Percentiles rank a stretch among this genome's conserved stretches.
These are phyloP conservation scores for Bruguiera parviflora DNA, from an alignment of 345 rosid genomes.

Conservation along the genomic window DNA sequence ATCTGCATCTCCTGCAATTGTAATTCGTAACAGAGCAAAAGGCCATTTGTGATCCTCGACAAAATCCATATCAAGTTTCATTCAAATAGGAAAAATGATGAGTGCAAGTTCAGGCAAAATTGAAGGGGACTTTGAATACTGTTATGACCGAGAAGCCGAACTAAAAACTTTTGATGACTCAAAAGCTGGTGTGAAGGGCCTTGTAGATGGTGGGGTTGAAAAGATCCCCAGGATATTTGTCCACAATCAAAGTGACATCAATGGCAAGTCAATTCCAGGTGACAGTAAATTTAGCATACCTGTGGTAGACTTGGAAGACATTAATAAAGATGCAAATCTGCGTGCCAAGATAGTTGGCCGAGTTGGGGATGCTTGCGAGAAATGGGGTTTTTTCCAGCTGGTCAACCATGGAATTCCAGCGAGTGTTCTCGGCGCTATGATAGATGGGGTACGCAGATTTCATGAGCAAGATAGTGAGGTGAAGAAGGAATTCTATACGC, in stretches of 20 bases:
- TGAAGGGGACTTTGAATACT: not conserved
- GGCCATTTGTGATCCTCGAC: too few relatives aligned
- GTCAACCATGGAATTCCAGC: constrained; percentile 22
- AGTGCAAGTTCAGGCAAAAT: not conserved
- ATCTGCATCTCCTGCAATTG: too few relatives aligned
- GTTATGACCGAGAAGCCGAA: not conserved
- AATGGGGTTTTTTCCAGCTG: constrained; percentile 16
- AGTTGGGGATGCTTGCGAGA: constrained; percentile 4
- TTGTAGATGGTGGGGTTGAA: constrained; percentile 10
- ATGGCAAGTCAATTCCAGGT: not conserved
- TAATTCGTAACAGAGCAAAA: too few relatives aligned
- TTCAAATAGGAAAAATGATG: not conserved
- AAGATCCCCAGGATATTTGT: constrained; percentile 8
- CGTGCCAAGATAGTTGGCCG: not conserved
- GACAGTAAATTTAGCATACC: not conserved
- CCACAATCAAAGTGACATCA: not conserved
- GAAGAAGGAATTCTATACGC: constrained; percentile 13
- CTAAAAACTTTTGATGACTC: constrained; percentile 16
- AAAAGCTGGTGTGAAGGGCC: constrained; percentile 20
- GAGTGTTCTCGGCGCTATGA: constrained; percentile 8
- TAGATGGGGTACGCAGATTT: constrained; percentile 17
- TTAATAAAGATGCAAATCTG: not conserved
- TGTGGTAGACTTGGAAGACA: not conserved
- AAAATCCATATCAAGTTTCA: too few relatives aligned
- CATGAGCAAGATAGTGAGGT: constrained; percentile 8